phyloP scores from a whole-genome alignment of 495 filamentous ascomycete genomes.

The Aspergillus egyptiacus region DNA sequence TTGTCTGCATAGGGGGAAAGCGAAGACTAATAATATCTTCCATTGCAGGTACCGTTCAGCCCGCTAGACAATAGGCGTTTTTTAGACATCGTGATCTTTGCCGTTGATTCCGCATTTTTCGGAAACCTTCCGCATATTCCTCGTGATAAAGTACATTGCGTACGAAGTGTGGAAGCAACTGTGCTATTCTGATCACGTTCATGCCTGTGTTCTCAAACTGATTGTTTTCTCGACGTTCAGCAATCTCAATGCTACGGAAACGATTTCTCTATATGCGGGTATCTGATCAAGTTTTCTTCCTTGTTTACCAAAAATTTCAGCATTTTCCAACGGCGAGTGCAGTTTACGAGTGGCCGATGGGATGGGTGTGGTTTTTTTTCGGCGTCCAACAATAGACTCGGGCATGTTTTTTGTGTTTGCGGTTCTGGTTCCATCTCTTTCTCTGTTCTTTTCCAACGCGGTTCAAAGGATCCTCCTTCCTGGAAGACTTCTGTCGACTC shows the following conservation, averaged over 20 bases:
- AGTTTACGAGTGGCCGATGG: slow-evolving; percentile 33
- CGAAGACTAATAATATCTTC: background rate
- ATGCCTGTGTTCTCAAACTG: background rate
- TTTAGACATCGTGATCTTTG: background rate
- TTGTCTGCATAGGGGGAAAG: no score
- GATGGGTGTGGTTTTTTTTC: slow-evolving; percentile 39
- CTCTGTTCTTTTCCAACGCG: slow-evolving; percentile 13
- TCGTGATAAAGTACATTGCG: no score
- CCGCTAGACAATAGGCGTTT: slow-evolving; percentile 37
- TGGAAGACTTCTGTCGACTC: slow-evolving; percentile 28
- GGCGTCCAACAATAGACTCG: slow-evolving; percentile 46
- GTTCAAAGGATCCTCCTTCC: slow-evolving; percentile 12
- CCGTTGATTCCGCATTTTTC: background rate
- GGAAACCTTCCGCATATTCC: no score
- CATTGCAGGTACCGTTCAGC: slow-evolving; percentile 38
- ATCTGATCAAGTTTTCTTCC: slow-evolving; percentile 21
- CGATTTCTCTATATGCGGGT: slow-evolving; percentile 15
- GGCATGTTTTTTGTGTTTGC: slow-evolving; percentile 40
- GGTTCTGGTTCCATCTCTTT: slow-evolving; percentile 15
- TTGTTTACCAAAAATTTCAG: slow-evolving; percentile 20
- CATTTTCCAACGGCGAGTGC: slow-evolving; percentile 34
- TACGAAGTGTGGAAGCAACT: no score
- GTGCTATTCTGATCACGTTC: no score
- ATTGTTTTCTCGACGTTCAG: slow-evolving; percentile 4
- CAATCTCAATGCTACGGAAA: slow-evolving; percentile 17